Base-by-base conservation (phyloP, 768 basidiomycete species). In the Cubamyces lactineus region DNA sequence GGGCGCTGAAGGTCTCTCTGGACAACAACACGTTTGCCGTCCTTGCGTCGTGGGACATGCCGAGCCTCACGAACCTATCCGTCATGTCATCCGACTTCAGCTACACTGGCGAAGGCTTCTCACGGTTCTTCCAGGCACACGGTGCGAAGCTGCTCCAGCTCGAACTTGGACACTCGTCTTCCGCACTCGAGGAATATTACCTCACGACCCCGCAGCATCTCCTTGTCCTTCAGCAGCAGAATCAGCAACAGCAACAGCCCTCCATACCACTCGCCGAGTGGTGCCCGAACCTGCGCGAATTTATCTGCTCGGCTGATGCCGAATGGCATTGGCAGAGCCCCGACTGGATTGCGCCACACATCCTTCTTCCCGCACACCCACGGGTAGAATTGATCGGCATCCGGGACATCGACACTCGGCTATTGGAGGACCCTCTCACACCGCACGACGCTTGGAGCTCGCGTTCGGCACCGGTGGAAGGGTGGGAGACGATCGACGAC, bases 261-360 rank as follows among this genome's bases (percentile, higher is more conserved):
- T 64, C 68, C 41, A 76, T 85, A 17, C 82, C 82, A 4, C 78
- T 91, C 6, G 85, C 84, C n/a, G 77, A 78, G 17, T 88, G 86
- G 85, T 89, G 87, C 64, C 89, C 89, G 0, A 85, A 86, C 64
- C 76, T 91, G 40, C 76, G 75, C 38, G 81, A 89, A 67, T 87
- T 91, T 71, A 86, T 91, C 51, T 90, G 88, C 69, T 83, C 81
- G 46, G 89, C 89, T 1, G 88, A 91, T 62, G 89, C 88, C 0
- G 88, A 88, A 67, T 91, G 89, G 89, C 87, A 90, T 64, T 91
- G 89, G 89, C 80, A 85, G 66, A 80, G 77, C 53, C 89, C 89
- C 0, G 88, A 91, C 69, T 91, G 89, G 89, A 90, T 91, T 67
- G 87, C 89, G 15, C 88, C 89, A 3, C 89, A 91, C 57, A 79